phyloP scores from a whole-genome alignment of 1,139 yeast species.

The Magnusiomyces tetraspermus region DNA sequence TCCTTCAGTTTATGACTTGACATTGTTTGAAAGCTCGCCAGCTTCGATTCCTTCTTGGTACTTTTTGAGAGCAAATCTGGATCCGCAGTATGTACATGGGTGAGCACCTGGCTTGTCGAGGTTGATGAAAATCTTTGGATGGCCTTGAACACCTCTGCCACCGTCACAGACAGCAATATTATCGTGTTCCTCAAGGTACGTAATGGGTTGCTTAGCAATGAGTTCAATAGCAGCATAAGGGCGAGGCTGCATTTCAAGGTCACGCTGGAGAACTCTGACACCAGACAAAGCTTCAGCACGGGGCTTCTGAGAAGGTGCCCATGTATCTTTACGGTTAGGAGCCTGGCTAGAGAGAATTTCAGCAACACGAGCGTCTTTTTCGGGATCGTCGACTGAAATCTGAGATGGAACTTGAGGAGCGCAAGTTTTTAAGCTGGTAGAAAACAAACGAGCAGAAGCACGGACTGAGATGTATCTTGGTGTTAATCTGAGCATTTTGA shows the following conservation, averaged over 20 bases:
- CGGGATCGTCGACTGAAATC: constrained; percentile 10
- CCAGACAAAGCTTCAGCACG: constrained; percentile 52
- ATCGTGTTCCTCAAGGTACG: constrained; percentile 43
- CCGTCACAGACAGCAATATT: constrained; percentile 79
- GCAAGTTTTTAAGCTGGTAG: constrained; percentile 6
- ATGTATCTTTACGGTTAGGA: constrained; percentile 59
- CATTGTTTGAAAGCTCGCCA: constrained; percentile 15
- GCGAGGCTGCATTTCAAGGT: constrained; percentile 58
- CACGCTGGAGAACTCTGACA: constrained; percentile 66
- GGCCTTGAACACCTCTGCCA: constrained; percentile 70
- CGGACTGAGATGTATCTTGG: constrained; percentile 7
- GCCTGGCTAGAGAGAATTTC: constrained; percentile 42
- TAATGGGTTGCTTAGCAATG: constrained; percentile 64
- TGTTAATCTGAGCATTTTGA: constrained; percentile 12
- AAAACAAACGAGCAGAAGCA: constrained; percentile 6
- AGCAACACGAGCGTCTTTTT: constrained; percentile 9
- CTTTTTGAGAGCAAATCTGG: constrained; percentile 20
- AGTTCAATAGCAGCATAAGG: constrained; percentile 81
- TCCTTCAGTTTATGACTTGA: constrained; percentile 4
- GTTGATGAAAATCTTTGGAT: constrained; percentile 75
- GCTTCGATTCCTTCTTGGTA: constrained; percentile 19
- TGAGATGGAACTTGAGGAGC: constrained; percentile 6
- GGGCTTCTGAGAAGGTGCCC: constrained; percentile 64
- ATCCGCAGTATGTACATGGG: constrained; percentile 63
- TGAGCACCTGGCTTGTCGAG: constrained; percentile 65